Percentiles rank a stretch among this genome's conserved stretches.
Evolutionary conservation across 164 flowering plant species (phyloP).

Genomic region (Houttuynia cordata): DNA sequence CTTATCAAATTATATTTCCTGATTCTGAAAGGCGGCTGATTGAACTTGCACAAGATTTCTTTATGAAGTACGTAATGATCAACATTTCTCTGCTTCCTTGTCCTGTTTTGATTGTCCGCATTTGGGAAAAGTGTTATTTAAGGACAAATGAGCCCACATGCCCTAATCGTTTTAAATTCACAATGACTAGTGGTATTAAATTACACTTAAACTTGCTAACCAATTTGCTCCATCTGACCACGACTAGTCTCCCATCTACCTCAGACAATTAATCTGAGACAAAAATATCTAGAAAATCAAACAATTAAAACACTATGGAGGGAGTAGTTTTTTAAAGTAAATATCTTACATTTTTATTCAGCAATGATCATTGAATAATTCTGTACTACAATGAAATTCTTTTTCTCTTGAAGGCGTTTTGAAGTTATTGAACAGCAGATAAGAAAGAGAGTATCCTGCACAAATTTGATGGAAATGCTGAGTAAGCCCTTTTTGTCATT

Average conservation of each 20-base stretch:
- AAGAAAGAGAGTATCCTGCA: constrained; percentile 32
- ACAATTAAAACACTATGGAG: too few relatives aligned
- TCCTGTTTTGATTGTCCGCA: neutral
- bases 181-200: too few relatives aligned
- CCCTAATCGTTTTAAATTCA: too few relatives aligned
- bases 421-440: constrained; percentile 42
- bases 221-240: too few relatives aligned
- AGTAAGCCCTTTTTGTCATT: constrained; percentile 37
- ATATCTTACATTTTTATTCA: neutral
- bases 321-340: too few relatives aligned
- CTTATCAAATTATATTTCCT: constrained; percentile 80
- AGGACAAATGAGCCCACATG: too few relatives aligned
- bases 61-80: constrained; percentile 33
- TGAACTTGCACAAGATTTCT: constrained; percentile 46
- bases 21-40: constrained; percentile 66
- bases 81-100: neutral
- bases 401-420: constrained; percentile 49
- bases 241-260: too few relatives aligned
- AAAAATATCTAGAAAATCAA: too few relatives aligned
- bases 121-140: too few relatives aligned
- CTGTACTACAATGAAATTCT: neutral
- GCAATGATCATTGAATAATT: neutral
- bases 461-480: constrained; percentile 41
- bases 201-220: too few relatives aligned
- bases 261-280: too few relatives aligned